A percentile compares a stretch with the other conserved stretches of the same genome.
Evolutionary conservation across 2,329 filamentous ascomycete species (phyloP).

Genomic region (Penicillium concentricum): DNA sequence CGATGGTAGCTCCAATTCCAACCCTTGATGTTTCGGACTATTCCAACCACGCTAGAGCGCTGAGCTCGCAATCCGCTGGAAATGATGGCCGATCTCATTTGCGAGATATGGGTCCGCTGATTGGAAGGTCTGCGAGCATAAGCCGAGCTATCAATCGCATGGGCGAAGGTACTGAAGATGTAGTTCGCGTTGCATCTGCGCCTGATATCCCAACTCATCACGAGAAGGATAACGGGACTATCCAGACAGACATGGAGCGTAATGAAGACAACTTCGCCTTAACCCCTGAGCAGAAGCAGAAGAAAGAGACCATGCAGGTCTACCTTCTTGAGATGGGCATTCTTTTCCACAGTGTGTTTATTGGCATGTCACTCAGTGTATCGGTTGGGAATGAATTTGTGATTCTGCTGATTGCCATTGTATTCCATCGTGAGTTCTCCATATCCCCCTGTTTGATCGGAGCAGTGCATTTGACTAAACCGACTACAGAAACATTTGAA

Average conservation of each 20-base stretch:
- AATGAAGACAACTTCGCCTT: constrained; percentile 14
- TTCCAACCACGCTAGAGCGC: neutral
- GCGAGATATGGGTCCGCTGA: constrained; percentile 28
- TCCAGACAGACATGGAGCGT: constrained; percentile 19
- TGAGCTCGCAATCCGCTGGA: neutral
- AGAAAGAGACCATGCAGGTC: constrained; percentile 69
- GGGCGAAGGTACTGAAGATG: constrained; percentile 24
- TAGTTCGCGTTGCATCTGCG: constrained; percentile 23
- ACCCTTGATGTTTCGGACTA: neutral
- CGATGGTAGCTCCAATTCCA: neutral
- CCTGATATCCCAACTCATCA: constrained; percentile 16
- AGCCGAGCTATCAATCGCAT: constrained; percentile 31
- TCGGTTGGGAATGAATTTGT: constrained; percentile 36
- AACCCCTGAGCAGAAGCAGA: constrained; percentile 46
- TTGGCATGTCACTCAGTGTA: constrained; percentile 39
- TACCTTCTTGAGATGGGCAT: constrained; percentile 75
- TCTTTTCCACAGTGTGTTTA: constrained; percentile 68
- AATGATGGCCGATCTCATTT: constrained; percentile 21
- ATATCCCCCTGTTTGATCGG: neutral
- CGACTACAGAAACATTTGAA: constrained; percentile 35
- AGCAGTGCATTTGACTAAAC: neutral
- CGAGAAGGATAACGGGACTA: constrained; percentile 14
- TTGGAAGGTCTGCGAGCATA: constrained; percentile 30
- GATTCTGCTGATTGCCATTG: constrained; percentile 35
- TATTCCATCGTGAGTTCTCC: constrained; percentile 36